Evolutionary conservation across 192 early-diverging fungal genomes (phyloP).

Genomic region (Gaertneriomyces sp.): DNA sequence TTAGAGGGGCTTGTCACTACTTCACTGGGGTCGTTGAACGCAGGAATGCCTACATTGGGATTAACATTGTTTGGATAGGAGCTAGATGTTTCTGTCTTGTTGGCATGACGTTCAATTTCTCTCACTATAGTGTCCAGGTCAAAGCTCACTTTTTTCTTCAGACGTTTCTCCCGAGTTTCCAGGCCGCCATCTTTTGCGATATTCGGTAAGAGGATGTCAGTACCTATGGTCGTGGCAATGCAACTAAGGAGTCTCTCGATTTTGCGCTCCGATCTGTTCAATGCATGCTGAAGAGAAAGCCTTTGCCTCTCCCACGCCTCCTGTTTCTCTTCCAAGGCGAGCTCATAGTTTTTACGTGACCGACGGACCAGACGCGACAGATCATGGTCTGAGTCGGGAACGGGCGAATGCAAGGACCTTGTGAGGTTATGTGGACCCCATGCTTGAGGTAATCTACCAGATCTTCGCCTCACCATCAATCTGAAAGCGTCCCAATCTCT

Average conservation of each 20-base stretch:
- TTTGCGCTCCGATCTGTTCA: neutral
- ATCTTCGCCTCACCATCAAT: slow-evolving; percentile 24
- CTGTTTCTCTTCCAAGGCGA: too few relatives aligned
- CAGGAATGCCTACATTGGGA: too few relatives aligned
- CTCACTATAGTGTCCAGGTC: slow-evolving; percentile 12
- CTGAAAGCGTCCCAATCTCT: slow-evolving; percentile 36
- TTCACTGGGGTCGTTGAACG: too few relatives aligned
- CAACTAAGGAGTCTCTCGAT: neutral
- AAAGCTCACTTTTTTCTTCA: slow-evolving; percentile 30
- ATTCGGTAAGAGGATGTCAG: neutral
- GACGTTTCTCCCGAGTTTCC: neutral
- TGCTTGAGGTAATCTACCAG: slow-evolving; percentile 10
- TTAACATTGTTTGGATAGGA: too few relatives aligned
- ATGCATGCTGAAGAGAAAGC: neutral
- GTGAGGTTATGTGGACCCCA: neutral
- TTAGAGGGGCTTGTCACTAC: too few relatives aligned
- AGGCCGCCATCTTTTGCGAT: neutral
- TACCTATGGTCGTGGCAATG: neutral
- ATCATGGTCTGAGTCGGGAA: too few relatives aligned
- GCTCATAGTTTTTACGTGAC: too few relatives aligned
- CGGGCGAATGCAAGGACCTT: too few relatives aligned
- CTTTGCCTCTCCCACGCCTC: too few relatives aligned
- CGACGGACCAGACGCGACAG: too few relatives aligned
- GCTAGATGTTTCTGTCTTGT: too few relatives aligned
- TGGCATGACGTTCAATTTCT: too few relatives aligned